Percentiles rank a stretch among this genome's conserved stretches.
Evolutionary conservation across 495 filamentous ascomycete genomes (phyloP).

Genomic region (Penicillium herquei): DNA sequence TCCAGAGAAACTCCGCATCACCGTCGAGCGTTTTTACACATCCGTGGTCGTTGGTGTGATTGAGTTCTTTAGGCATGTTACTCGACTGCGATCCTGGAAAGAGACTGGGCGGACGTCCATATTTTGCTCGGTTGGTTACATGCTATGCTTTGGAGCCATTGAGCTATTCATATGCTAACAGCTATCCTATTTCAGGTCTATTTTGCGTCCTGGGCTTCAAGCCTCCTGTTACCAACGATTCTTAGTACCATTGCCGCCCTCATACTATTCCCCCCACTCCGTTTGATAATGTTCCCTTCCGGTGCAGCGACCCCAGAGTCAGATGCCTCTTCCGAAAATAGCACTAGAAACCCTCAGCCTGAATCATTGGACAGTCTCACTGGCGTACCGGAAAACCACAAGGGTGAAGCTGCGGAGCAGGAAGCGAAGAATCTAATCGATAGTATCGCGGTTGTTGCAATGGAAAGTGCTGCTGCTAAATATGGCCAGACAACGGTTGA

Average conservation of each 20-base stretch:
- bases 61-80: slow-evolving; percentile 69
- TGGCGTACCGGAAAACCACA: slow-evolving; percentile 78
- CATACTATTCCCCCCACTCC: slow-evolving; percentile 63
- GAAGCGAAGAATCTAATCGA: slow-evolving; percentile 82
- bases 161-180: neutral
- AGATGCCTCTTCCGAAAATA: slow-evolving; percentile 58
- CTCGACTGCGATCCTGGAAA: slow-evolving; percentile 74
- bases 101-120: slow-evolving; percentile 65
- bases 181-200: slow-evolving; percentile 52
- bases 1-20: slow-evolving; percentile 79
- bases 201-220: slow-evolving; percentile 69
- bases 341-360: slow-evolving; percentile 65
- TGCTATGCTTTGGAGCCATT: neutral
- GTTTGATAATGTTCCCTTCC: slow-evolving; percentile 70
- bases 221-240: slow-evolving; percentile 67
- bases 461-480: slow-evolving; percentile 75
- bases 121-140: slow-evolving; percentile 57
- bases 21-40: slow-evolving; percentile 82
- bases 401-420: slow-evolving; percentile 83
- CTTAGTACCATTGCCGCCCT: slow-evolving; percentile 58
- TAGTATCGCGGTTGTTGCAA: slow-evolving; percentile 68
- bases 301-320: slow-evolving; percentile 64
- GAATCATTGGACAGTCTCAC: slow-evolving; percentile 78
- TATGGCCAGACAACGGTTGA: slow-evolving; percentile 54
- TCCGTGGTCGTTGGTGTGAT: slow-evolving; percentile 70